These are phyloP conservation scores for Thuidium tamariscinum DNA, from an alignment of 225 moss, liverwort and hornwort species.

Conservation along the genomic window DNA sequence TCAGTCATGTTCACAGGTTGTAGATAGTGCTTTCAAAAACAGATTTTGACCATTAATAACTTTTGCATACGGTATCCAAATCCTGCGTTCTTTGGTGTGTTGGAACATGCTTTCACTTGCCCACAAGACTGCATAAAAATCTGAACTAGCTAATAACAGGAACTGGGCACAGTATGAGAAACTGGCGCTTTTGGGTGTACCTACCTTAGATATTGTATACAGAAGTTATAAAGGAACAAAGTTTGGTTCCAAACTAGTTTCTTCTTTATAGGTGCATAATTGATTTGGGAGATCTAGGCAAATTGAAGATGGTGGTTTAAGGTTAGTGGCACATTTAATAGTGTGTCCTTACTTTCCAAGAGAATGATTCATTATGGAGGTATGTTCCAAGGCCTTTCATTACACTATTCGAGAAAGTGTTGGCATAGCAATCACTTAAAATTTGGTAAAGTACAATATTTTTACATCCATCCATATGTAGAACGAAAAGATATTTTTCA, in stretches of 20 bases:
- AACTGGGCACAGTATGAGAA: no score
- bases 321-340: accelerated
- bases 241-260: no score
- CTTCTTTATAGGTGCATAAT: background rate
- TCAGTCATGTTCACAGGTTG: no score
- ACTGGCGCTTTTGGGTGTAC: no score
- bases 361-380: no score
- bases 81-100: no score
- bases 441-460: background rate
- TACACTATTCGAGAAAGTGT: background rate
- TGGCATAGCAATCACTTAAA: background rate
- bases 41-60: no score
- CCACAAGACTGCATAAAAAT: no score
- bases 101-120: no score
- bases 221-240: background rate
- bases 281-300: background rate
- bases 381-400: accelerated
- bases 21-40: no score
- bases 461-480: background rate
- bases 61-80: no score
- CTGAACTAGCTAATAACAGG: no score
- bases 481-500: background rate
- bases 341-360: background rate
- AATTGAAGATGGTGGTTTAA: background rate
- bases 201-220: accelerated